Evolutionary conservation across 2,329 filamentous ascomycete species (phyloP).

Genomic region (Diaporthe batatas): DNA sequence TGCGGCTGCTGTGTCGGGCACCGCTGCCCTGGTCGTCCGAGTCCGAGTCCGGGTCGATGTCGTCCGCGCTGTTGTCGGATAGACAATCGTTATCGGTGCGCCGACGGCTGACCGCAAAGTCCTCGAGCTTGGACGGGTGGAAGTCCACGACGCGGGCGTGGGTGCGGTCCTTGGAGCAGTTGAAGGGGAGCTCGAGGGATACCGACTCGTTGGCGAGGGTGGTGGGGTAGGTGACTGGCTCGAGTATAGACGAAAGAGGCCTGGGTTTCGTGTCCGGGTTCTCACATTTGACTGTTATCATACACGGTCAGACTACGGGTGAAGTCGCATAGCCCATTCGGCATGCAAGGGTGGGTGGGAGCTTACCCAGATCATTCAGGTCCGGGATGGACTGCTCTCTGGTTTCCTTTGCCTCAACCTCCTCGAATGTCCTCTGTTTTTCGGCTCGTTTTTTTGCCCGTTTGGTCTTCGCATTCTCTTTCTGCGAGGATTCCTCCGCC

Average conservation of each 20-base stretch:
- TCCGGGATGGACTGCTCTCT: constrained; percentile 47
- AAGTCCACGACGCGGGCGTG: constrained; percentile 87
- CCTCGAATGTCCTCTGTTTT: constrained; percentile 44
- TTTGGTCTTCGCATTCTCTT: constrained; percentile 47
- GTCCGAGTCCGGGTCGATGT: constrained; percentile 47
- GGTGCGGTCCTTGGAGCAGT: constrained; percentile 78
- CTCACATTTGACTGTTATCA: constrained; percentile 61
- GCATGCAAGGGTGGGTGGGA: not conserved
- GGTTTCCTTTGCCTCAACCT: constrained; percentile 47
- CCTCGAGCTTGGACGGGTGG: constrained; percentile 75
- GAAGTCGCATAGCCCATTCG: not conserved
- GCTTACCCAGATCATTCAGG: constrained; percentile 43
- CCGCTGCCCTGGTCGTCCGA: constrained; percentile 42
- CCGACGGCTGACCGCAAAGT: constrained; percentile 73
- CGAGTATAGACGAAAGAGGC: constrained; percentile 56
- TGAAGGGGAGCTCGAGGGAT: constrained; percentile 73
- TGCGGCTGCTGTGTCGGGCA: constrained; percentile 47
- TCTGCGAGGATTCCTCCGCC: constrained; percentile 43
- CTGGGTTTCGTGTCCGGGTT: constrained; percentile 53
- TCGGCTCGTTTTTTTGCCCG: constrained; percentile 44
- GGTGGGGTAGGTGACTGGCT: constrained; percentile 56
- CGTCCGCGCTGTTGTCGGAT: constrained; percentile 57
- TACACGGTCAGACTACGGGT: not conserved
- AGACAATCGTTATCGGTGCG: constrained; percentile 63
- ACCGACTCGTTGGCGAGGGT: constrained; percentile 55